phyloP scores from a whole-genome alignment of 2,329 filamentous ascomycete genomes.

The Cladophialophora chaetospira region DNA sequence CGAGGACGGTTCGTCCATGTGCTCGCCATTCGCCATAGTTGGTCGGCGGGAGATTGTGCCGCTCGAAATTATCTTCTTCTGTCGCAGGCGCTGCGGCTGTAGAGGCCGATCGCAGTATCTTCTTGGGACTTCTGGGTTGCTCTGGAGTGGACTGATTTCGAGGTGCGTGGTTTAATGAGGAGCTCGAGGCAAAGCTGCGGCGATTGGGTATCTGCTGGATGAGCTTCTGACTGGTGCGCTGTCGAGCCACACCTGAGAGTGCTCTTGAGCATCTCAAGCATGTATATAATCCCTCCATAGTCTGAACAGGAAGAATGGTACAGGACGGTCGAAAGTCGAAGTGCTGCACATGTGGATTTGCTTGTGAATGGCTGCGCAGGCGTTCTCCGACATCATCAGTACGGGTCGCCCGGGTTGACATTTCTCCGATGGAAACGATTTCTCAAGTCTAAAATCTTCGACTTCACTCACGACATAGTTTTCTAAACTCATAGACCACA shows the following conservation, averaged over 20 bases:
- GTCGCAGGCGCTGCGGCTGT: slow-evolving; percentile 25
- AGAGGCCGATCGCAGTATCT: slow-evolving; percentile 20
- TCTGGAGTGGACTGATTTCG: slow-evolving; percentile 11
- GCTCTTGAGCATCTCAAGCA: slow-evolving; percentile 29
- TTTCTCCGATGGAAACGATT: too few relatives aligned
- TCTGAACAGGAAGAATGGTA: not conserved
- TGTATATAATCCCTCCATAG: slow-evolving; percentile 27
- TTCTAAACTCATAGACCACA: too few relatives aligned
- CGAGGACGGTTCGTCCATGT: slow-evolving; percentile 52
- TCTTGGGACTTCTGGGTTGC: slow-evolving; percentile 12
- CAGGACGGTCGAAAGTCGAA: too few relatives aligned
- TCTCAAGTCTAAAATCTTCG: too few relatives aligned
- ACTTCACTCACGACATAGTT: too few relatives aligned
- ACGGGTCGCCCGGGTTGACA: too few relatives aligned
- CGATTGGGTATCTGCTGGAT: slow-evolving; percentile 11
- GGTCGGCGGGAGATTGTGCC: slow-evolving; percentile 27
- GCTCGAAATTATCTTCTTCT: slow-evolving; percentile 30
- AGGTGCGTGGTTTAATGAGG: slow-evolving; percentile 13
- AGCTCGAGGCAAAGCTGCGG: slow-evolving; percentile 26
- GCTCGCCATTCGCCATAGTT: slow-evolving; percentile 33
- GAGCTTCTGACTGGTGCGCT: slow-evolving; percentile 8
- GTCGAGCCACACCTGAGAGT: slow-evolving; percentile 18
- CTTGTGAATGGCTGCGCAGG: too few relatives aligned
- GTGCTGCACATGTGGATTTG: too few relatives aligned
- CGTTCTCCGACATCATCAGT: too few relatives aligned